Evolutionary conservation across 176 grass and related monocot genomes (phyloP), one percentile per base, ranked within the genome.

Genomic region (Zea luxurians): DNA sequence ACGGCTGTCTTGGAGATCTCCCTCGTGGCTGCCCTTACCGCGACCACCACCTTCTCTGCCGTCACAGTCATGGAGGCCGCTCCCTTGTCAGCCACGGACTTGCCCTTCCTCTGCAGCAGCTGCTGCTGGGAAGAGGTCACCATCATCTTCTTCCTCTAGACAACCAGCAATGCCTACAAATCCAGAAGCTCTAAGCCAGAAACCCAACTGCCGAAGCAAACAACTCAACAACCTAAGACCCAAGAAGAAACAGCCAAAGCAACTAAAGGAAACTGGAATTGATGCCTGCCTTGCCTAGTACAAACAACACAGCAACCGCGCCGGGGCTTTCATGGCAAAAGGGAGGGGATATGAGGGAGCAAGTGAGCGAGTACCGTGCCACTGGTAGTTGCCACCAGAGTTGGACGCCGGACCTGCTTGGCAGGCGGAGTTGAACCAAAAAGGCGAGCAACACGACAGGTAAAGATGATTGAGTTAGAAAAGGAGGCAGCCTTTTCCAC

Each of bases 1-100:
- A 99, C 86, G 74, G 96, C 96, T 4, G 90, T 95, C 83, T 85
- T 91, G 17, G 96, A 90, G 84, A 99, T 99, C 68, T 95, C 96
- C 80, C 89, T 92, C 1, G 86, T 72, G 72, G 86, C 83, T 46
- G 88, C 91, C 78, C 84, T 92, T 38, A 99, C 88, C 1, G 96
- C 96, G 18, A 99, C 96, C 80, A 99, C 92, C 61, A 94, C 92
- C 88, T 93, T 99, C 89, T 87, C 90, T 0, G 42, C 80, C 11
- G 15, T 20, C 4, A 13, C 60, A 2, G 66, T 38, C 10, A 11
- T 59, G 5, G 55, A 69, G 0, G 76, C 58, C 1, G 77, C 9
- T 10, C 83, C 86, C 81, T 92, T 99, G 7, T 80, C 86, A 38
- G 37, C 85, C 52, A 78, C 49, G n/a, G 81, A 71, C 81, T 99